Evolutionary conservation across 2,329 filamentous ascomycete species (phyloP).

Genomic region (Fusarium sp.): DNA sequence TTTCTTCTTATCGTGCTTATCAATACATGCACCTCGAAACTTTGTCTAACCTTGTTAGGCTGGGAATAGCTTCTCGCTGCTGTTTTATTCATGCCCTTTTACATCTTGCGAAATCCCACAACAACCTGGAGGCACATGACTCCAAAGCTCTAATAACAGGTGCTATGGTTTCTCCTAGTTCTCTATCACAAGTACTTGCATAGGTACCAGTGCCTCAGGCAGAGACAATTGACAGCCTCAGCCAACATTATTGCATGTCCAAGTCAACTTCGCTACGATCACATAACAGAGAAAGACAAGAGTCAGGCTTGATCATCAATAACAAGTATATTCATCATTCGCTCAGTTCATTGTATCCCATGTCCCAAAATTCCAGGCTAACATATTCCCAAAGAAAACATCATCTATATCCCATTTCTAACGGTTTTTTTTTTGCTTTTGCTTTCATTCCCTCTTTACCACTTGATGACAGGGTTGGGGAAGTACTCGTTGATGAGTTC

Average conservation of each 20-base stretch:
- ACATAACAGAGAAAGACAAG: too few relatives aligned
- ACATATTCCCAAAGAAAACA: constrained; percentile 4
- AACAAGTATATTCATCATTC: constrained; percentile 22
- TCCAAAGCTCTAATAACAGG: too few relatives aligned
- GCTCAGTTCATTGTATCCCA: constrained; percentile 21
- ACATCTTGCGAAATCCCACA: background rate
- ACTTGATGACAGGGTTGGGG: constrained; percentile 52
- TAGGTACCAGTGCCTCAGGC: too few relatives aligned
- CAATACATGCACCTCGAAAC: background rate
- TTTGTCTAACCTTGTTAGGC: background rate
- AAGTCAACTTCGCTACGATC: background rate
- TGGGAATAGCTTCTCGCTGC: constrained; percentile 27
- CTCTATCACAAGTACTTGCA: background rate
- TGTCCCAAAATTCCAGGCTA: constrained; percentile 12
- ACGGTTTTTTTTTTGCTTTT: background rate
- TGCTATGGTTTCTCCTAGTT: background rate
- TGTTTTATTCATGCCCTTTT: background rate
- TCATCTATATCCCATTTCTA: constrained; percentile 3
- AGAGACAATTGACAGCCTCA: background rate
- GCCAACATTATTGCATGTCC: background rate
- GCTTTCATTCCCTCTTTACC: constrained; percentile 42
- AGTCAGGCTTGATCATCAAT: background rate
- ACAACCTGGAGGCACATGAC: background rate
- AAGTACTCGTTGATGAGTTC: constrained; percentile 58
- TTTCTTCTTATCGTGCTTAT: constrained; percentile 44